Base-by-base conservation (phyloP, 129 eudicot species). In the Helichrysum umbraculigerum region DNA sequence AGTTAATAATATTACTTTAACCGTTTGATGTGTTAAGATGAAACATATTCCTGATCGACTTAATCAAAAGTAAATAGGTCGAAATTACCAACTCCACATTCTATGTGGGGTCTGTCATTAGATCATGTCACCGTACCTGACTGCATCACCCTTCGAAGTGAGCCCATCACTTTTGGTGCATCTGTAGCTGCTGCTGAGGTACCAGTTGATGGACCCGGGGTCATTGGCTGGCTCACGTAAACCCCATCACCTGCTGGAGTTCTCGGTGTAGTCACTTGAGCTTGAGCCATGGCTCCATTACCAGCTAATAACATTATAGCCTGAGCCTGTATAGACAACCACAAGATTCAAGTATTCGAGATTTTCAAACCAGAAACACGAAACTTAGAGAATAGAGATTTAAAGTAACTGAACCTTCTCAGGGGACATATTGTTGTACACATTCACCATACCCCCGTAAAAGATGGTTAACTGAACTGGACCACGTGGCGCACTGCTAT, bases 301-400 rank as follows among this genome's bases (percentile, higher is more conserved):
- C 89, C 86, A 71, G 97, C 97, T 80, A 91, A 85, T 42, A 89
- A 41, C 89, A 88, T 91, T 15, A 91, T 91, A 54, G 97, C 92
- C 70, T 88, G 90, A 74, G 92, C 97, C 96, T 91, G 77, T 3
- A 69, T 62, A 15, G 4, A 65, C 19, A 69, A 67, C 20, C 71
- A 10, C 78, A 72, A 12, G 1, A 79, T 51, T 33, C 5, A 71
- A 20, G 14, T 5, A 64, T 25, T 62, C 33, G 15, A 25, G 12
- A 79, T 37, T 9, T 34, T 30, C 2, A 7, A 22, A 37, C 29
- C 22, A 16, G 17, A 28, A 64, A 42, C 71, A 79, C 39, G 14
- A 70, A 62, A 63, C 3, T 17, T 4, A 6, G 10, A 29, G 16
- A 74, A 17, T 4, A 6, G 10, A 29, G 16, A 74, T 68, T 11